Evolutionary conservation across 805 yeast genomes (phyloP).

Genomic region (Candida michaelii): DNA sequence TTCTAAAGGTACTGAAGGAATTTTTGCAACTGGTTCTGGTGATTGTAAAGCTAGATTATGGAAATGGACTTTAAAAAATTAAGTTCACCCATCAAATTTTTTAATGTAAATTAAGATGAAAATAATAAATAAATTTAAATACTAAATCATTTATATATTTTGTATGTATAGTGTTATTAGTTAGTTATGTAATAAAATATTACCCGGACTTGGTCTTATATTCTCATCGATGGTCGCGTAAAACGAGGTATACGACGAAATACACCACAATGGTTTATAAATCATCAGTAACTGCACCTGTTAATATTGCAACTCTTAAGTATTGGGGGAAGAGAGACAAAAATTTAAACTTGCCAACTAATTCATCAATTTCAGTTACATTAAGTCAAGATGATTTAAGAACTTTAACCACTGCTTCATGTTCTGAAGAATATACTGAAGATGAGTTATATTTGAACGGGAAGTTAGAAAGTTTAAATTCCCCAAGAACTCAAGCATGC

Average conservation of each 20-base stretch:
- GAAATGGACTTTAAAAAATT: constrained; percentile 65
- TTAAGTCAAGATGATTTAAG: constrained; percentile 86
- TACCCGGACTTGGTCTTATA: constrained; percentile 2
- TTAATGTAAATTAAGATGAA: not conserved
- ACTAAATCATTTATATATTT: constrained; percentile 3
- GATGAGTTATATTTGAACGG: constrained; percentile 89
- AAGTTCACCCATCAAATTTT: not conserved
- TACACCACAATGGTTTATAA: constrained; percentile 39
- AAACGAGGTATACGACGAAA: constrained; percentile 3
- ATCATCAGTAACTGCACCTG: constrained; percentile 94
- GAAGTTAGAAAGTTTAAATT: constrained; percentile 66
- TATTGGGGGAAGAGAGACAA: constrained; percentile 99
- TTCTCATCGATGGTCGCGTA: not conserved
- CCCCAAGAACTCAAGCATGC: constrained; percentile 69
- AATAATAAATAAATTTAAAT: not conserved
- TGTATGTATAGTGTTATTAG: constrained; percentile 6
- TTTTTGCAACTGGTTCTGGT: constrained; percentile 96
- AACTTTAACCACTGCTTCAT: constrained; percentile 86
- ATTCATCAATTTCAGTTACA: constrained; percentile 93
- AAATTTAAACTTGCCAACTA: constrained; percentile 87
- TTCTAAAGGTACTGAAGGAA: constrained; percentile 69
- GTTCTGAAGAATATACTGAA: constrained; percentile 51
- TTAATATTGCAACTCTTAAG: constrained; percentile 93
- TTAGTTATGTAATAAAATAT: constrained; percentile 7
- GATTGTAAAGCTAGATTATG: constrained; percentile 97